phyloP scores from a whole-genome alignment of 352 stramenopile species.

The Pythium aquatile region DNA sequence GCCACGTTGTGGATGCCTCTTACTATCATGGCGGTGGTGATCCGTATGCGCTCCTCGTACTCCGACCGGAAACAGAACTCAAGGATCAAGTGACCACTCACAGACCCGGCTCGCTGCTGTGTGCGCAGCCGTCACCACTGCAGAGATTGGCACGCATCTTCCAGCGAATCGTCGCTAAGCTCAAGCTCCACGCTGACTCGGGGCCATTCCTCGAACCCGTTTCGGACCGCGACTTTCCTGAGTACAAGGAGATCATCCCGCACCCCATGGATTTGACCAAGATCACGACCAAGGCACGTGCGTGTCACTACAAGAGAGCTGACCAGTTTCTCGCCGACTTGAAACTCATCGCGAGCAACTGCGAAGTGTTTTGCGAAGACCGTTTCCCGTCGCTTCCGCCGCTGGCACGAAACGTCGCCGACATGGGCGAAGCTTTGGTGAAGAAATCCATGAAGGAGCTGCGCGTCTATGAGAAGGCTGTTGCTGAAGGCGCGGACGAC shows the following conservation, averaged over 20 bases:
- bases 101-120: conserved; percentile 42
- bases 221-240: conserved; percentile 73
- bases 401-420: conserved; percentile 65
- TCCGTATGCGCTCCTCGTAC: conserved; percentile 64
- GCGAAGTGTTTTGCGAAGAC: conserved; percentile 75
- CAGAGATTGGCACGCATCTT: conserved; percentile 63
- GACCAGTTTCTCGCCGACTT: conserved; percentile 64
- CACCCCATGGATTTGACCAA: conserved; percentile 71
- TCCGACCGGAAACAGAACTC: conserved; percentile 42
- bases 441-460: conserved; percentile 76
- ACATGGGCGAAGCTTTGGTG: conserved; percentile 58
- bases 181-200: conserved; percentile 58
- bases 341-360: conserved; percentile 75
- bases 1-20: conserved; percentile 57
- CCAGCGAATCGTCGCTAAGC: conserved; percentile 56
- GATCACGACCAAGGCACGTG: conserved; percentile 53
- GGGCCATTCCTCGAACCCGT: conserved; percentile 79
- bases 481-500: conserved; percentile 18
- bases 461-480: conserved; percentile 43
- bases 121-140: conserved; percentile 54
- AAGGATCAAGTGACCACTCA: conserved; percentile 31
- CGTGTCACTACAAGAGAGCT: conserved; percentile 52
- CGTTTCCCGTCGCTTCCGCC: conserved; percentile 75
- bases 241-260: conserved; percentile 83
- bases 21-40: conserved; percentile 83